Base-by-base conservation (phyloP, 495 filamentous ascomycete genomes). In the Penicillium argentinense region DNA sequence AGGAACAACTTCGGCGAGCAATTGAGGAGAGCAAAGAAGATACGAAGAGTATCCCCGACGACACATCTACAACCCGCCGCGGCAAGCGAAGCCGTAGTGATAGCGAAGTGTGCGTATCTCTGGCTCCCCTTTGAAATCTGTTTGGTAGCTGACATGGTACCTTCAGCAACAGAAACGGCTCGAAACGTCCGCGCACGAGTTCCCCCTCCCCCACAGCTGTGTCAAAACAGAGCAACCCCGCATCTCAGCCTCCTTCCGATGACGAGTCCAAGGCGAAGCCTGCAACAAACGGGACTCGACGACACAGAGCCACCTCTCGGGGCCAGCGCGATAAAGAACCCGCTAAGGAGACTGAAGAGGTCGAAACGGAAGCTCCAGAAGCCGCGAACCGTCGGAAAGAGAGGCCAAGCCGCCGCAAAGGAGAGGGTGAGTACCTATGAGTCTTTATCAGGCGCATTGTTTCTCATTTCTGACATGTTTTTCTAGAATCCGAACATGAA, bases 21-120 rank as follows among this genome's bases (percentile, higher is more conserved):
- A 89, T 99, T 57, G 93, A 97, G 64, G 91, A 95, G 47, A 99
- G 93, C 71, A 97, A 91, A 65, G 82, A 86, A 45, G 83, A 86
- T 24, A 74, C 70, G 3, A 66, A 67, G 38, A 63, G 66, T 30
- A 73, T 77, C 30, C 63, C 63, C 11, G 70, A 72, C 24, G 84
- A 75, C 18, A 39, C 78, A 16, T 59, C 64, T 41, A 72, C 70
- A 39, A 72, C 70, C 23, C 80, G 82, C 46, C 79, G 86, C 40
- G 77, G 82, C 7, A 97, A 97, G 67, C 77, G 93, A 59, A 88
- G 83, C 40, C 80, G 93, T 56, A 95, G 91, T 62, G 91, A 92
- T 47, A 95, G 89, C 57, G 91, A 97, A 75, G 87, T 91, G 93
- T 97, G 75, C 64, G 88, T 78, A 39, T 33, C 13, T 36, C 30